These are phyloP conservation scores for Torulaspora quercuum DNA, from an alignment of 805 yeast species.

Conservation along the genomic window DNA sequence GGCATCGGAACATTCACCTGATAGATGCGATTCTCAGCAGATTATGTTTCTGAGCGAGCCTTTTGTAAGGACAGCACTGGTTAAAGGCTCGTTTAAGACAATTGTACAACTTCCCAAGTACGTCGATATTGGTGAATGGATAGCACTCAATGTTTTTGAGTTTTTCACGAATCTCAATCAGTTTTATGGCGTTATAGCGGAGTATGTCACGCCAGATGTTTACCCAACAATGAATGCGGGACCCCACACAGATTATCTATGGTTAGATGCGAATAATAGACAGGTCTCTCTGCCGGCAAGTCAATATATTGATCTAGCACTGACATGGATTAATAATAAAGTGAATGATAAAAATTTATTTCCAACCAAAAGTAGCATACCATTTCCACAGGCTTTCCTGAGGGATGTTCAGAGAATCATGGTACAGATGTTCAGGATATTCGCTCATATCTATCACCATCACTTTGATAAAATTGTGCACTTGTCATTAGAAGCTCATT, in stretches of 20 bases:
- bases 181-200: constrained; percentile 86
- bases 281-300: constrained; percentile 85
- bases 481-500: constrained; percentile 89
- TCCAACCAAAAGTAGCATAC: constrained; percentile 84
- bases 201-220: constrained; percentile 83
- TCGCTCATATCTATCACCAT: constrained; percentile 91
- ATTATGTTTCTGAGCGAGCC: constrained; percentile 81
- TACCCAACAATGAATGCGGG: constrained; percentile 97
- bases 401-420: constrained; percentile 83
- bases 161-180: constrained; percentile 79
- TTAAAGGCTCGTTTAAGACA: constrained; percentile 93
- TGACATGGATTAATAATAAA: constrained; percentile 85
- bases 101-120: constrained; percentile 93
- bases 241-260: constrained; percentile 81
- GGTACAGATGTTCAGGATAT: constrained; percentile 89
- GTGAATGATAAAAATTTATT: constrained; percentile 85
- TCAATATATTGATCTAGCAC: constrained; percentile 87
- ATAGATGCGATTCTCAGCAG: constrained; percentile 31
- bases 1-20: constrained; percentile 15
- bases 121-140: constrained; percentile 94
- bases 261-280: constrained; percentile 82
- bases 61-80: constrained; percentile 87
- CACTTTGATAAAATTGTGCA: constrained; percentile 95
- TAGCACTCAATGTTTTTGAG: constrained; percentile 89
- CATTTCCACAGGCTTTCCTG: constrained; percentile 83